Percentiles rank a stretch among this genome's conserved stretches.
Conservation (phyloP, 1,284 basidiomycete genomes). For the Farysia itapuensis region DNA sequence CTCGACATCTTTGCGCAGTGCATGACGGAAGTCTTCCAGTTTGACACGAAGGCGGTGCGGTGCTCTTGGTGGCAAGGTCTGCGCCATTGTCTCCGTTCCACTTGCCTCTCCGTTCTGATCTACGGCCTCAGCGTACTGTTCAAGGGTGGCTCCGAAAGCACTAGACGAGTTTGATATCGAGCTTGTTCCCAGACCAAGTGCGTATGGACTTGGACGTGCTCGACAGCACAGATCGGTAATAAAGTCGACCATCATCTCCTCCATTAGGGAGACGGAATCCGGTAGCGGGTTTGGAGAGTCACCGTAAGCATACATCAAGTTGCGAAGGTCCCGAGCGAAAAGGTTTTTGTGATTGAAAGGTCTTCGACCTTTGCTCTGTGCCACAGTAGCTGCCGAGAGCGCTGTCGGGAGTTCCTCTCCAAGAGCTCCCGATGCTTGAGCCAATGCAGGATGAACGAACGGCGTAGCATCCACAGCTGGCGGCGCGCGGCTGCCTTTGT, state of each 20-base stretch:
- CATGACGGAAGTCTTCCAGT: conserved; percentile 56
- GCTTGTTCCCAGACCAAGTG: conserved; percentile 41
- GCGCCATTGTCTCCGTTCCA: conserved; percentile 3
- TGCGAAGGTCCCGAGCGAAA: conserved; percentile 65
- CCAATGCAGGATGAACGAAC: conserved; percentile 35
- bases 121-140: conserved; percentile 7
- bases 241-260: conserved; percentile 88
- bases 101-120: conserved; percentile 11
- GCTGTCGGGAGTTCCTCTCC: conserved; percentile 5
- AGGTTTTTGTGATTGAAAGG: conserved; percentile 50
- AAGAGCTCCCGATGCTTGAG: conserved; percentile 2
- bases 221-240: conserved; percentile 74
- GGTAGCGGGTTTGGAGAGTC: conserved; percentile 83
- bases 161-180: conserved; percentile 25
- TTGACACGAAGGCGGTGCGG: conserved; percentile 49
- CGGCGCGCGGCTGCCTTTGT: conserved; percentile 6
- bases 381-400: conserved; percentile 8
- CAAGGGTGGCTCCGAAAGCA: conserved; percentile 16
- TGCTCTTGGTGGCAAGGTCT: conserved; percentile 25
- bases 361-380: conserved; percentile 22
- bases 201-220: conserved; percentile 62
- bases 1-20: conserved; percentile 52
- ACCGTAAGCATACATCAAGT: conserved; percentile 92
- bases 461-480: conserved; percentile 9
- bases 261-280: conserved; percentile 86